These are phyloP conservation scores for Monosporozyma solicola DNA, from an alignment of 805 yeast species.

Conservation along the genomic window DNA sequence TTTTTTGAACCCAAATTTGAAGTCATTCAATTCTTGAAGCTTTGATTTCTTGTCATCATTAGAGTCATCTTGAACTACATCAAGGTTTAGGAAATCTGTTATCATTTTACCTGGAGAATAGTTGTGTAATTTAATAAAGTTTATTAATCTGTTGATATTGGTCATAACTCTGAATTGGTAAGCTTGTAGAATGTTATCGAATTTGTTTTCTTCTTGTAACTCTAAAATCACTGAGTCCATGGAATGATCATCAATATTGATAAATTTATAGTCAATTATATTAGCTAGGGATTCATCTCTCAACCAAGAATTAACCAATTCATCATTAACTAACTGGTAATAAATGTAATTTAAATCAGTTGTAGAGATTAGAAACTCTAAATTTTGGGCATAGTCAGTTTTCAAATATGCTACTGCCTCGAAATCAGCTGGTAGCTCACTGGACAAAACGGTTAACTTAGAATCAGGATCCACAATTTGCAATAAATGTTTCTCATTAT, in stretches of 20 bases:
- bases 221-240: conserved; percentile 13
- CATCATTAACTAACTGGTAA: conserved; percentile 19
- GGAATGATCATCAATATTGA: conserved; percentile 14
- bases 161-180: conserved; percentile 22
- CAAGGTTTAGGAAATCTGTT: conserved; percentile 11
- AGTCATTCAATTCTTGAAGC: conserved; percentile 9
- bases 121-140: conserved; percentile 10
- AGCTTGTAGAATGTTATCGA: conserved; percentile 13
- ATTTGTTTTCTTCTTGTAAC: conserved; percentile 12
- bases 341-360: conserved; percentile 9
- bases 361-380: conserved; percentile 11
- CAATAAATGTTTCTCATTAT: conserved; percentile 4
- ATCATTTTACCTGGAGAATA: conserved; percentile 18
- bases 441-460: conserved; percentile 9
- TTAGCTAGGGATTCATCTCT: conserved; percentile 37
- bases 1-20: conserved; percentile 41
- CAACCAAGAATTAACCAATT: conserved; percentile 28
- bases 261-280: conserved; percentile 28
- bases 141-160: conserved; percentile 15
- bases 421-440: conserved; percentile 13
- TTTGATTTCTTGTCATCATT: conserved; percentile 11
- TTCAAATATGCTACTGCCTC: conserved; percentile 11
- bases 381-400: conserved; percentile 8
- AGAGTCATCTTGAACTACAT: conserved; percentile 4
- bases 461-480: conserved; percentile 15